Evolutionary conservation across 2,329 filamentous ascomycete genomes (phyloP).

Genomic region (Chrysosporium keratinophilum): DNA sequence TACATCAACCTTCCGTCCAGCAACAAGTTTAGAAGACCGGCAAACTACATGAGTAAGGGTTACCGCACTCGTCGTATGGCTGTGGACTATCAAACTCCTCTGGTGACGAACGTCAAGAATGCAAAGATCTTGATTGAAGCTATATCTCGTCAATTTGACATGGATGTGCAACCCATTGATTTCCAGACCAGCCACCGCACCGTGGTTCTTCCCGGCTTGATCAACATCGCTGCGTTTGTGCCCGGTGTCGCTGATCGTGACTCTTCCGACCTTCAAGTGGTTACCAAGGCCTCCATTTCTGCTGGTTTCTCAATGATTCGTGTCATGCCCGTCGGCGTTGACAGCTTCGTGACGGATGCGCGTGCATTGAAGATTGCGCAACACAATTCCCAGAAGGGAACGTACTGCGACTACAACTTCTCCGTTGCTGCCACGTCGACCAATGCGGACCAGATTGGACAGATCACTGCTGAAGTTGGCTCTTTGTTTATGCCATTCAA

Average conservation of each 20-base stretch:
- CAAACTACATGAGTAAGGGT: slow-evolving; percentile 97
- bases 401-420: slow-evolving; percentile 70
- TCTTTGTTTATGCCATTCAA: slow-evolving; percentile 78
- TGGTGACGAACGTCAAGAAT: slow-evolving; percentile 98
- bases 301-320: slow-evolving; percentile 72
- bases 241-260: slow-evolving; percentile 57
- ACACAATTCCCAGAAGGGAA: slow-evolving; percentile 56
- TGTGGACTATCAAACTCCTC: slow-evolving; percentile 90
- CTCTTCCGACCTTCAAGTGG: slow-evolving; percentile 57
- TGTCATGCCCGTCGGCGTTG: slow-evolving; percentile 63
- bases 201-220: slow-evolving; percentile 59
- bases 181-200: slow-evolving; percentile 83
- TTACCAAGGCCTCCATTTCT: slow-evolving; percentile 63
- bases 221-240: slow-evolving; percentile 73
- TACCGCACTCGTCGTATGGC: slow-evolving; percentile 97
- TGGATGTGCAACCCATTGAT: slow-evolving; percentile 73
- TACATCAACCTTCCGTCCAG: slow-evolving; percentile 99
- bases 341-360: slow-evolving; percentile 62
- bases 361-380: slow-evolving; percentile 61
- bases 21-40: slow-evolving; percentile 92
- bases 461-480: slow-evolving; percentile 62
- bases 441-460: slow-evolving; percentile 64
- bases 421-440: slow-evolving; percentile 63
- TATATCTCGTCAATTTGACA: slow-evolving; percentile 75
- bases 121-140: slow-evolving; percentile 95